Base-by-base conservation (phyloP, 2,329 filamentous ascomycete species). In the Alternaria hordeiaustralica region DNA sequence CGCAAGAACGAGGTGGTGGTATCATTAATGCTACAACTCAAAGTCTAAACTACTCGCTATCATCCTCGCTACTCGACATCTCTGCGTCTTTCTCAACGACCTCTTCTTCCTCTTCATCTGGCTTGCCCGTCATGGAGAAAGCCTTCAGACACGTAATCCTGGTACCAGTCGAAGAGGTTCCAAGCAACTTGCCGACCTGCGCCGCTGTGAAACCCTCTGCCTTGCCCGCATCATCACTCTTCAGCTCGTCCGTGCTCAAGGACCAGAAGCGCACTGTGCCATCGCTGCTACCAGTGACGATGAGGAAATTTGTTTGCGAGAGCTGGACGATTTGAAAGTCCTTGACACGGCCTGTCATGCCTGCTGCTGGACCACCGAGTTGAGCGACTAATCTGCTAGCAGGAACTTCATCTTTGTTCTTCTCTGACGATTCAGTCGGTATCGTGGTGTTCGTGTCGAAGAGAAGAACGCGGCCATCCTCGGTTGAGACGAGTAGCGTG, bases 71-170 rank as follows among this genome's bases (percentile, higher is more conserved):
- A 58, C 69, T 73, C 2, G 59, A 68, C 12, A 63, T 65, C 65
- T 66, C 15, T 69, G 60, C 64, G n/a, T 66, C 62, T n/a, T 63
- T 66, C 45, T 73, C 70, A 6, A 51, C 58, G n/a, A 59, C 66
- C n/a, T 71, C 71, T 2, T 69, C 67, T 8, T 71, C 74, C 4
- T 61, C 72, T 8, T 73, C 71, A 13, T 76, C 76, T 1, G 76
- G 69, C 21, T 61, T 72, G 2, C 78, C 78, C 79, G 92, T 87
- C 93, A 98, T 96, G 67, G 92, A 84, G 82, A 97, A 98, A 21
- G 91, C 91, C 71, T 89, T 89, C 73, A 98, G 77, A 78, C 96
- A 98, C 41, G 94, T 98, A 70, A 98, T 94, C 60, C 96, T 86
- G 78, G 95, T 94, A 49, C 90, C 89, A 21, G 94, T 97, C 80